Evolutionary conservation across 2,329 filamentous ascomycete species (phyloP), one percentile per base, ranked within the genome.

Genomic region (Cryphonectria carpinicola): DNA sequence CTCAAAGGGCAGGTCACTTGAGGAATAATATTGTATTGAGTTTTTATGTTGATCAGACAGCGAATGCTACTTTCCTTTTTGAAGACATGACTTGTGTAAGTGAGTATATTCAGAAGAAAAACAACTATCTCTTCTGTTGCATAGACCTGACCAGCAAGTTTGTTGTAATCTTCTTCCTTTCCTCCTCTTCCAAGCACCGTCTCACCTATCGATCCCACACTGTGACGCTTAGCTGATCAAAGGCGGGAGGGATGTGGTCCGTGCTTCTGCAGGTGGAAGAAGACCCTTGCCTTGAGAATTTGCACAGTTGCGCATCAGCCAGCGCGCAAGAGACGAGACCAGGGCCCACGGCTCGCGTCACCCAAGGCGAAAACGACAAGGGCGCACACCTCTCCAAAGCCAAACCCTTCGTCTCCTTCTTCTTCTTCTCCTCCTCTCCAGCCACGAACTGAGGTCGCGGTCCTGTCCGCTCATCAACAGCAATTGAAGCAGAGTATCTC

Each of bases 1-100:
- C 69, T 69, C 62, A 49, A 69, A 67, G 62, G 60, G 71, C 69
- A 71, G 64, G 69, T 68, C 69, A 69, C 71, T 72, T 72, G 37
- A 69, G 62, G 69, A 58, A 65, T 68, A 72, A 71, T 70, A 61
- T 68, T 63, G 58, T 41, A 63, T 66, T 68, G 65, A 65, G 41
- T 13, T 67, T 46, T 49, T 67, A 52, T 46, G 52, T 62, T 65
- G 63, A 32, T 49, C 71, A 70, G 67, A 65, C 70, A 69, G 69
- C 69, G 71, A 68, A 71, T 72, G 25, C 65, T 58, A 69, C 70
- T 65, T 61, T 67, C 22, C 66, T 49, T 13, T 43, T 67, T 70
- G 14, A 58, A 32, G 39, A 3, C 61, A 49, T 49, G 46, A 8
- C 22, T 49, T 43, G 41, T 43, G 41, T 4, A 43, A 17, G 41